These are phyloP conservation scores for Candida ascalaphidarum DNA, from an alignment of 805 yeast genomes.

Conservation along the genomic window DNA sequence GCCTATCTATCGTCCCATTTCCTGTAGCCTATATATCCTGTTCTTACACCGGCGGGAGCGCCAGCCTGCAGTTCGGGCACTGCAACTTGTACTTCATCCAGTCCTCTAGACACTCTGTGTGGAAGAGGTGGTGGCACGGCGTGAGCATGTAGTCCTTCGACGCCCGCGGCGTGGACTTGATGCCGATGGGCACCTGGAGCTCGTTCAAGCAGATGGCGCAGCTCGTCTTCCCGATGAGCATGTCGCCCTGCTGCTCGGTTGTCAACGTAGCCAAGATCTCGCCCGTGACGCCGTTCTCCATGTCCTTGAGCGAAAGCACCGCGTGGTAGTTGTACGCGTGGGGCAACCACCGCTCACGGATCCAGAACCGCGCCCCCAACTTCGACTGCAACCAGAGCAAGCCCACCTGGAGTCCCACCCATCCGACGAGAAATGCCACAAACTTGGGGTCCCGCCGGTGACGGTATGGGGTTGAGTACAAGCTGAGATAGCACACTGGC, in stretches of 20 bases:
- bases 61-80: constrained; percentile 87
- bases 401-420: constrained; percentile 55
- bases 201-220: constrained; percentile 89
- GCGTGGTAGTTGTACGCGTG: constrained; percentile 82
- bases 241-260: constrained; percentile 15
- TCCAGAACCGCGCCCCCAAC: constrained; percentile 76
- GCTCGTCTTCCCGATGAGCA: constrained; percentile 43
- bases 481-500: constrained; percentile 60
- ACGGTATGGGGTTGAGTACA: constrained; percentile 52
- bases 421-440: constrained; percentile 36
- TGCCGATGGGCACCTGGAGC: constrained; percentile 47
- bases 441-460: constrained; percentile 56
- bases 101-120: constrained; percentile 75
- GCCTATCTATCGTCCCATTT: too few species aligned
- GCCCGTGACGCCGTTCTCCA: constrained; percentile 48
- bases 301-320: constrained; percentile 44
- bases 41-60: constrained; percentile 79
- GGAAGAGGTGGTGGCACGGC: constrained; percentile 88
- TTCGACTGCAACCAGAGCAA: constrained; percentile 54
- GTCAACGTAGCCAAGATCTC: constrained; percentile 35
- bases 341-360: constrained; percentile 70
- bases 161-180: constrained; percentile 10
- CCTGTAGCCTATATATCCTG: too few species aligned
- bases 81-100: constrained; percentile 94
- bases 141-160: constrained; percentile 59